Base-by-base conservation (phyloP, 208 protist species). In the Leishmania amazonensis region DNA sequence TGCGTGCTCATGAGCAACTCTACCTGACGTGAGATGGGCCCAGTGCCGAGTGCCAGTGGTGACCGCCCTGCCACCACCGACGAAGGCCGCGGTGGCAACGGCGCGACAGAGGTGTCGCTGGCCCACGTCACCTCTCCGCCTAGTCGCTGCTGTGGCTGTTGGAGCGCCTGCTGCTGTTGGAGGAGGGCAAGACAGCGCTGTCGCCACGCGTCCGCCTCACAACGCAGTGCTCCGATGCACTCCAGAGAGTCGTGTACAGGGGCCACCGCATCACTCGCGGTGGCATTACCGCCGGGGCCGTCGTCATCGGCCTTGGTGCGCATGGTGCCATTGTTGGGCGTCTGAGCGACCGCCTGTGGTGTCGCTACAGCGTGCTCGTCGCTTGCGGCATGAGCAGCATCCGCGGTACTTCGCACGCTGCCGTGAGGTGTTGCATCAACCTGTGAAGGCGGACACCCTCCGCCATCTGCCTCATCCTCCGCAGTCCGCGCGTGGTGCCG, bases 201-300 rank as follows among this genome's bases (percentile, higher is more conserved):
- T 35, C 83, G 84, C 92, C 90, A 96, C 78, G 73, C 68, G 5
- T 82, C 74, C 13, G 83, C 84, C 79, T 96, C 92, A 31, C 85
- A 76, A 65, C 89, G 83, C 51, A 95, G 82, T 28, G 49, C 54
- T 28, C 78, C 45, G 47, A 79, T 79, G 58, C 85, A 57, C 28
- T 75, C 53, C 60, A 80, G 45, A 19, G 73, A 51, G 60, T 75
- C 75, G 70, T 57, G 60, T 49, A 13, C 24, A 40, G 51, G 51
- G 0, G 51, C 8, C 8, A 47, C 60, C 28, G 49, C 75, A n/a
- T 49, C 70, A n/a, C 57, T 40, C 38, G 21, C 42, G 68, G 83
- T 24, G 42, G 78, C 49, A 45, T 31, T 45, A 28, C 75, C 74
- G n/a, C 68, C 21, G 21, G 51, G 51, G 49, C 35, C 35, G 35